A percentile compares a stretch with the other conserved stretches of the same genome.
Conservation (phyloP, 345 rosid species). For the Turritis glabra region DNA sequence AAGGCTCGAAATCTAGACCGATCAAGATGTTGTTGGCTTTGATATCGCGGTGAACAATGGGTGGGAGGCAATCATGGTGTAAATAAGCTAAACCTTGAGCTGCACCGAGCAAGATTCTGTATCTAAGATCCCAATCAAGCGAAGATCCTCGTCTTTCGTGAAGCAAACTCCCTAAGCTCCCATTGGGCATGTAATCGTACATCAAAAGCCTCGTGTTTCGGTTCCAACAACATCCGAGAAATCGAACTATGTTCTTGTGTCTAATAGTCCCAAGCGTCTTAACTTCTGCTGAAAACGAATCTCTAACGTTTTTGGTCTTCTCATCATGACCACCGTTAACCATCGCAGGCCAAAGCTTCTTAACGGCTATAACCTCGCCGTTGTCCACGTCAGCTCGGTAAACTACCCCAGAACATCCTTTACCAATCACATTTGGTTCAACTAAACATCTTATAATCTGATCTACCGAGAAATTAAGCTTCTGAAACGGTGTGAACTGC, state of each 20-base stretch:
- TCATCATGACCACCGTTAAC: slow-evolving; percentile 51
- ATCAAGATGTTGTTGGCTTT: slow-evolving; percentile 91
- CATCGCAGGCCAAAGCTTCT: slow-evolving; percentile 87
- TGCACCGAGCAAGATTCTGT: slow-evolving; percentile 79
- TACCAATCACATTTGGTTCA: slow-evolving; percentile 83
- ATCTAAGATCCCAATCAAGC: slow-evolving; percentile 90
- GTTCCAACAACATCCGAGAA: slow-evolving; percentile 95
- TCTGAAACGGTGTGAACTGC: slow-evolving; percentile 97
- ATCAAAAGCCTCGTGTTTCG: slow-evolving; percentile 71
- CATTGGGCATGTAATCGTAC: slow-evolving; percentile 97
- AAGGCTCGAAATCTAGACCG: slow-evolving; percentile 88
- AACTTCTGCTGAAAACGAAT: slow-evolving; percentile 92
- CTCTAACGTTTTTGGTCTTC: slow-evolving; percentile 63
- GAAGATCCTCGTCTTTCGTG: slow-evolving; percentile 79
- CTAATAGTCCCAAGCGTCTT: slow-evolving; percentile 88
- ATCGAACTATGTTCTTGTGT: slow-evolving; percentile 91
- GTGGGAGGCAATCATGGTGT: slow-evolving; percentile 95
- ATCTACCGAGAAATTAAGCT: slow-evolving; percentile 84
- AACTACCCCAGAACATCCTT: slow-evolving; percentile 91
- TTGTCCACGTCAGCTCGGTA: slow-evolving; percentile 87
- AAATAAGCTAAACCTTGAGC: slow-evolving; percentile 91
- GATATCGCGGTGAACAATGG: slow-evolving; percentile 92
- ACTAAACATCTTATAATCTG: slow-evolving; percentile 76
- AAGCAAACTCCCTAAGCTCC: slow-evolving; percentile 86
- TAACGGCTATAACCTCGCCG: slow-evolving; percentile 87